Evolutionary conservation across 2,329 filamentous ascomycete genomes (phyloP), one percentile per base, ranked within the genome.

Genomic region (Claviceps africana): DNA sequence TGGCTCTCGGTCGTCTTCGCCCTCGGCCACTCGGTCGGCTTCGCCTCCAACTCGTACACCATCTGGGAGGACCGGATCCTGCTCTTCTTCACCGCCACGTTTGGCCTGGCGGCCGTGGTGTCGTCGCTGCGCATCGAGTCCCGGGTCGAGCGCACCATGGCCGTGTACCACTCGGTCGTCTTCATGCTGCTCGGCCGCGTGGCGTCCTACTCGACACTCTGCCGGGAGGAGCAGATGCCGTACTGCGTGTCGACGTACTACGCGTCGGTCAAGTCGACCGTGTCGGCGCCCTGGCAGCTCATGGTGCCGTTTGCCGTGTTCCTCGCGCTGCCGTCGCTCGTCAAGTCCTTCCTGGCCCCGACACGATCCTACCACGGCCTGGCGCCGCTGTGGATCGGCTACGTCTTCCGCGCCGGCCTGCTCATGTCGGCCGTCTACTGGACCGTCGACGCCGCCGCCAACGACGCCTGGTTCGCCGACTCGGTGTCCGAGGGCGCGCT

Each of bases 1-100:
- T 91, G 87, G 83, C 72, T 95, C 54, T 83, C 88, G 6, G 72
- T 88, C 28, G 65, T 90, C 15, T 88, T 95, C 59, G 89, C 89
- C 0, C 66, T 89, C n/a, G 82, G 85, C 55, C 88, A 95, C 62
- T 94, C 89, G n/a, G 73, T 87, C 50, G 91, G 93, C 8, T 98
- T 97, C 65, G 91, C 91, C 0, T 93, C 93, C 3, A 98, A 98
- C 69, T 98, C 93, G 0, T 98, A 90, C 69, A 97, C 91, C 0
- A 95, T 98, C 58, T 98, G 93, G 90, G 93, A 98, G 70, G 93
- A 98, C 62, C 86, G 88, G 15, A 96, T 96, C 52, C 76, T 95
- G 4, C 75, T 95, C 3, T 95, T 95, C 71, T 91, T 97, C 70
- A 79, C 96, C 54, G 81, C 82, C 2, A 93, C 90, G 0, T 96